Percentiles rank a stretch among this genome's conserved stretches.
These are phyloP conservation scores for Vaccinium vitisidaea DNA, from an alignment of 148 eudicot genomes.

Conservation along the genomic window DNA sequence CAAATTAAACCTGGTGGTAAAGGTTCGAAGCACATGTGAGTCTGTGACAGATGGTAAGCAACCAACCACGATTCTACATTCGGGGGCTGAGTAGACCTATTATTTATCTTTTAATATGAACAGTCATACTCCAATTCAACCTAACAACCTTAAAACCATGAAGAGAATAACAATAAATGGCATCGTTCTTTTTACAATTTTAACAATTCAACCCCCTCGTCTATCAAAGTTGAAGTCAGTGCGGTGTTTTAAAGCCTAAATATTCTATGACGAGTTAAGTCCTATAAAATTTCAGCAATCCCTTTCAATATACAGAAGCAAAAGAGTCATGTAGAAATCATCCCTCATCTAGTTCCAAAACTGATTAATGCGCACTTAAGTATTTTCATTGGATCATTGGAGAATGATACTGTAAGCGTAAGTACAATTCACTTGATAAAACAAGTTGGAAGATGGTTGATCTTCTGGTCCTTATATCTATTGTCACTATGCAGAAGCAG, in stretches of 20 bases:
- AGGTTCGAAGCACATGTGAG: neutral
- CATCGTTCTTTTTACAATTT: neutral
- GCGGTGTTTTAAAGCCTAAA: neutral
- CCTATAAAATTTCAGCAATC: neutral
- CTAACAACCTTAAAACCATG: neutral
- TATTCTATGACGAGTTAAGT: neutral
- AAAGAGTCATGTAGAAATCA: neutral
- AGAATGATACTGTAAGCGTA: neutral
- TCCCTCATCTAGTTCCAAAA: neutral
- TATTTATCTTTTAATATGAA: neutral
- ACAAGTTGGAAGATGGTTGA: neutral
- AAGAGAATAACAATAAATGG: neutral
- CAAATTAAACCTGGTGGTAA: neutral
- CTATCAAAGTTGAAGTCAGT: neutral
- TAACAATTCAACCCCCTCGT: neutral
- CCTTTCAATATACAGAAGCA: neutral
- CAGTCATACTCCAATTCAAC: neutral
- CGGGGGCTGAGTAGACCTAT: neutral
- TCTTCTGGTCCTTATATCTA: neutral
- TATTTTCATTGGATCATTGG: neutral
- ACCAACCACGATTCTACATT: neutral
- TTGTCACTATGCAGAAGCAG: neutral
- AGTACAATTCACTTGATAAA: neutral
- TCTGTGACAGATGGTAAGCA: neutral
- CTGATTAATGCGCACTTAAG: neutral